These are phyloP conservation scores for Holtermanniella nyarrowii DNA, from an alignment of 768 basidiomycete species.

Conservation along the genomic window DNA sequence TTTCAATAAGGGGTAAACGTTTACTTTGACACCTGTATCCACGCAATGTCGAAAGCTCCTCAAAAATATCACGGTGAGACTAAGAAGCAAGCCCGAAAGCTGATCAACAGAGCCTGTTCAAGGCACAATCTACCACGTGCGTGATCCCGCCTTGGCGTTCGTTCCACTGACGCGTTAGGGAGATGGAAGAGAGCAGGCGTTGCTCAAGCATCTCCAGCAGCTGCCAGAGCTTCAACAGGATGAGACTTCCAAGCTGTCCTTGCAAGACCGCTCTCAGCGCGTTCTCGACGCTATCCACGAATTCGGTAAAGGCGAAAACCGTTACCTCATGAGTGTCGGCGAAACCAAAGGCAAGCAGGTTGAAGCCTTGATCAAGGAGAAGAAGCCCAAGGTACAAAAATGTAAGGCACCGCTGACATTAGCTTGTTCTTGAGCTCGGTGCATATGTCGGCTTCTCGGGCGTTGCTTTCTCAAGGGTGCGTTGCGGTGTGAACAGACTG, in stretches of 20 bases:
- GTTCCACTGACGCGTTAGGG: conserved; percentile 20
- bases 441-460: conserved; percentile 38
- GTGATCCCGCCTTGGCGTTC: neutral
- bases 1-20: too few species aligned
- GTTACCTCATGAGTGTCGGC: conserved; percentile 39
- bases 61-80: conserved; percentile 32
- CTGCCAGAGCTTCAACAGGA: conserved; percentile 13
- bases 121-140: conserved; percentile 34
- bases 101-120: conserved; percentile 30
- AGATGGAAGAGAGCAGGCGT: conserved; percentile 34
- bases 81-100: neutral
- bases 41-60: too few species aligned
- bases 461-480: conserved; percentile 33
- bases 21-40: too few species aligned
- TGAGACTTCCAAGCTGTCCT: conserved; percentile 9
- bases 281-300: conserved; percentile 37
- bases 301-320: conserved; percentile 35
- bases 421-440: conserved; percentile 36
- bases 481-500: conserved; percentile 1
- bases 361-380: conserved; percentile 27
- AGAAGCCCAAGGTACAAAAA: conserved; percentile 32
- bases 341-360: conserved; percentile 36
- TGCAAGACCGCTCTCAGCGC: conserved; percentile 20
- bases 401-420: too few species aligned
- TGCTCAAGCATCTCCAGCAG: conserved; percentile 27